Conservation (phyloP, 768 basidiomycete species). For the Rhodosporidiobolus sp. region DNA sequence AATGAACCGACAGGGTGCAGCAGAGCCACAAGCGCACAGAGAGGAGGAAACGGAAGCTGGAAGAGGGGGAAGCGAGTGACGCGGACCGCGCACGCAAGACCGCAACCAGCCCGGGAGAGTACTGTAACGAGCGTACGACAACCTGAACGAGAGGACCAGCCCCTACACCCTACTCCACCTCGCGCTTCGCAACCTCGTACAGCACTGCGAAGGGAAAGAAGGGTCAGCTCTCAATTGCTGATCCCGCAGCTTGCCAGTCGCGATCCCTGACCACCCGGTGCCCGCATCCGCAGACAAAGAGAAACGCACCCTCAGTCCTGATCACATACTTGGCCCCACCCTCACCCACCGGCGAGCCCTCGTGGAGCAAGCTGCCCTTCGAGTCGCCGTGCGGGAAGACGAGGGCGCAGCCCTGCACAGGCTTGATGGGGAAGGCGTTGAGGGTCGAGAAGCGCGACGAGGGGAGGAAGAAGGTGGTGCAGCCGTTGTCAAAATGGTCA, state of each 20-base stretch:
- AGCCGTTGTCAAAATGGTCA: slow-evolving; percentile 55
- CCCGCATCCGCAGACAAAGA: not conserved
- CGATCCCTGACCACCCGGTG: too few species aligned
- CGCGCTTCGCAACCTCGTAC: not conserved
- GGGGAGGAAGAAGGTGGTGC: slow-evolving; percentile 60
- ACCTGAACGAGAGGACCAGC: too few species aligned
- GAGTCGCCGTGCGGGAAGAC: slow-evolving; percentile 52
- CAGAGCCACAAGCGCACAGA: too few species aligned
- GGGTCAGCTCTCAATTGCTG: too few species aligned
- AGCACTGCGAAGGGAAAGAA: too few species aligned
- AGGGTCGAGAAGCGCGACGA: slow-evolving; percentile 52
- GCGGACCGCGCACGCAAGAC: too few species aligned
- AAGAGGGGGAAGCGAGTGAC: too few species aligned
- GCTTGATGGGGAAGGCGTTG: slow-evolving; percentile 56
- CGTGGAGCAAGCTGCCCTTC: slow-evolving; percentile 30
- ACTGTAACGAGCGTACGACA: too few species aligned
- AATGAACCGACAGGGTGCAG: too few species aligned
- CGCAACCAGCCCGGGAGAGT: too few species aligned
- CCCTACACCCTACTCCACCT: not conserved
- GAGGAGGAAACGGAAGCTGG: too few species aligned
- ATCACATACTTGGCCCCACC: slow-evolving; percentile 39
- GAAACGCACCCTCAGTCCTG: slow-evolving; percentile 23
- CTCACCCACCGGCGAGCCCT: slow-evolving; percentile 29
- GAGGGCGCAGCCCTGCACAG: slow-evolving; percentile 55
- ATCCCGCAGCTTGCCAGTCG: too few species aligned